Evolutionary conservation across 1,139 yeast species (phyloP).

Genomic region (Neolecta irregularis): DNA sequence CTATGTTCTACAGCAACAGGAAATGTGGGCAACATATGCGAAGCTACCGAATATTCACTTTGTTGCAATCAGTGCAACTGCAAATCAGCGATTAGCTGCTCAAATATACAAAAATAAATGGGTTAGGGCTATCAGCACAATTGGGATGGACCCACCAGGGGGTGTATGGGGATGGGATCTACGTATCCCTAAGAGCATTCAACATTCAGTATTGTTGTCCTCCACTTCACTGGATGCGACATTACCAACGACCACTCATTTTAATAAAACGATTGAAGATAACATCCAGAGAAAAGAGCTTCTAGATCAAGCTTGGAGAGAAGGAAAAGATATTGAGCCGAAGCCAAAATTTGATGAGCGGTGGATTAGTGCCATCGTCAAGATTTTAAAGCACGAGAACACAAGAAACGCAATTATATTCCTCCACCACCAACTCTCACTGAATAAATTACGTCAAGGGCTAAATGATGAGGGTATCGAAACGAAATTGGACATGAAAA

Average conservation of each 20-base stretch:
- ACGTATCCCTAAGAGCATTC: not conserved
- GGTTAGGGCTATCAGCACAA: constrained; percentile 1
- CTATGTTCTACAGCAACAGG: constrained; percentile 1
- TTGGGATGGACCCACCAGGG: not conserved
- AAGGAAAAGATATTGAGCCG: not conserved
- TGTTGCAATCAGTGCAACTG: constrained; percentile 1
- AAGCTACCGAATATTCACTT: constrained; percentile 1
- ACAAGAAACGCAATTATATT: constrained; percentile 2
- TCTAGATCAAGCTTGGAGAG: no score
- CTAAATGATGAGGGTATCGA: constrained; percentile 1
- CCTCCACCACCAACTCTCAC: constrained; percentile 1
- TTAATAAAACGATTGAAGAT: not conserved
- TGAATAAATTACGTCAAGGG: no score
- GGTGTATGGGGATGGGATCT: not conserved
- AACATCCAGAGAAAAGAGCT: not conserved
- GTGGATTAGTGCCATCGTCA: not conserved
- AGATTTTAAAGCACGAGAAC: constrained; percentile 1
- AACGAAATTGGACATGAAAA: not conserved
- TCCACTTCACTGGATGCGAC: constrained; percentile 2
- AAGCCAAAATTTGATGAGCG: not conserved
- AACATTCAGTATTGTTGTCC: not conserved
- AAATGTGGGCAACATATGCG: not conserved
- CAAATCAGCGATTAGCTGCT: not conserved
- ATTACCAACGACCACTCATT: not conserved
- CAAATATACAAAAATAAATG: constrained; percentile 2